Conservation (phyloP, 805 yeast species). For the Debaryomyces maramus region DNA sequence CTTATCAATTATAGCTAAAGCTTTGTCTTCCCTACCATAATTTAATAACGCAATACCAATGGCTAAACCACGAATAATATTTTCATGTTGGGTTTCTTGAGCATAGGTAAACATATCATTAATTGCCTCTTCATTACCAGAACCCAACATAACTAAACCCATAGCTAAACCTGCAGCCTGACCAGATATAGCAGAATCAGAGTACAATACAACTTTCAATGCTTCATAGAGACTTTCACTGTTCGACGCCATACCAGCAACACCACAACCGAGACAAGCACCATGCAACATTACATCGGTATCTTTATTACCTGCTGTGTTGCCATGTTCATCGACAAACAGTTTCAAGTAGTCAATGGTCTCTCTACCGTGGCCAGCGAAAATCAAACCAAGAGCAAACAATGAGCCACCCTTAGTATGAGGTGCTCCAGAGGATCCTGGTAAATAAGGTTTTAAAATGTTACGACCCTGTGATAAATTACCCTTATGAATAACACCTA, state of each 20-base stretch:
- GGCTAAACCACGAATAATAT: slow-evolving; percentile 89
- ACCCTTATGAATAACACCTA: slow-evolving; percentile 96
- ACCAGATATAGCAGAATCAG: slow-evolving; percentile 92
- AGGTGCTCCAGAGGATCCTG: slow-evolving; percentile 75
- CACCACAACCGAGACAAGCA: slow-evolving; percentile 92
- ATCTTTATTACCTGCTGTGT: slow-evolving; percentile 64
- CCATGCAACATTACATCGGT: slow-evolving; percentile 89
- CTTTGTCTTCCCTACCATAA: slow-evolving; percentile 82
- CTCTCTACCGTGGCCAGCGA: slow-evolving; percentile 95
- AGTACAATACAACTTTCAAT: slow-evolving; percentile 76
- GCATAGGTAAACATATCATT: slow-evolving; percentile 89
- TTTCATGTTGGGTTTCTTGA: slow-evolving; percentile 93
- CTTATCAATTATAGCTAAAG: slow-evolving; percentile 65
- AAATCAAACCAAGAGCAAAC: slow-evolving; percentile 88
- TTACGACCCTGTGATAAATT: slow-evolving; percentile 87
- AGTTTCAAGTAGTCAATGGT: slow-evolving; percentile 74
- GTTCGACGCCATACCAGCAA: slow-evolving; percentile 93
- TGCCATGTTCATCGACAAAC: slow-evolving; percentile 65
- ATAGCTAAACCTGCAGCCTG: slow-evolving; percentile 95
- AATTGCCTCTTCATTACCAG: slow-evolving; percentile 66
- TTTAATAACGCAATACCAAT: slow-evolving; percentile 84
- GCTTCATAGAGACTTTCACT: slow-evolving; percentile 75
- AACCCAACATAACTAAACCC: slow-evolving; percentile 95
- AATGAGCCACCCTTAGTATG: slow-evolving; percentile 95
- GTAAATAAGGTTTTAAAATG: slow-evolving; percentile 86